Base-by-base conservation (phyloP, 257 asterid species). In the Solanum pennellii region DNA sequence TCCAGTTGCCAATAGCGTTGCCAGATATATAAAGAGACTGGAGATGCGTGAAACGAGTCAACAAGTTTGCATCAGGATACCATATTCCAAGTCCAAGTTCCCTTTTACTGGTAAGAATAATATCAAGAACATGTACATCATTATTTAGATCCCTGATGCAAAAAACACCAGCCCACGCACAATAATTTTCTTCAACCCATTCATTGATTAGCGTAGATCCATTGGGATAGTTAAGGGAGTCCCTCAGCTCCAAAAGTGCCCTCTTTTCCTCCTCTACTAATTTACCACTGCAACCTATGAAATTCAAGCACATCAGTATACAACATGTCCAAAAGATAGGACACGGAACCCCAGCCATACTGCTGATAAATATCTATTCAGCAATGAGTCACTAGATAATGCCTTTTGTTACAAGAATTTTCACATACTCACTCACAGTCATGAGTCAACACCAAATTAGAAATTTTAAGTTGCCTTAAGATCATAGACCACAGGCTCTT, bases 101-200 rank as follows among this genome's bases (percentile, higher is more conserved):
- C 20, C 87, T 84, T 84, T 80, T 29, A 29, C 6, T 10, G 44
- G 44, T 84, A 84, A 84, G 75, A 62, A n/a, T 25, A 84, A 84
- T 60, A 10, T 66, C 80, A 66, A 84, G 66, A 66, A 84, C 87
- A 20, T 37, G 66, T 2, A 21, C 27, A 66, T 29, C 60, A 41
- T 80, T 27, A 68, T 62, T 42, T n/a, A 11, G 62, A 31, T 74
- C 56, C 1, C 59, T 56, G 37, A n/a, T n/a, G 45, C 88, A 84
- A 60, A 44, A 31, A 33, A 88, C 62, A 56, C 86, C 88, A 25
- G 20, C 73, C 89, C 88, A 83, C 41, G 84, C 59, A 62, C 90
- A 88, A 79, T 85, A 75, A 14, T 74, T 37, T 41, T 85, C 90
- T 42, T 42, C 90, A 73, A 84, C 59, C 85, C 89, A 88, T 84